Evolutionary conservation across 2,329 filamentous ascomycete species (phyloP).

Genomic region (Sporothrix brasiliensis): DNA sequence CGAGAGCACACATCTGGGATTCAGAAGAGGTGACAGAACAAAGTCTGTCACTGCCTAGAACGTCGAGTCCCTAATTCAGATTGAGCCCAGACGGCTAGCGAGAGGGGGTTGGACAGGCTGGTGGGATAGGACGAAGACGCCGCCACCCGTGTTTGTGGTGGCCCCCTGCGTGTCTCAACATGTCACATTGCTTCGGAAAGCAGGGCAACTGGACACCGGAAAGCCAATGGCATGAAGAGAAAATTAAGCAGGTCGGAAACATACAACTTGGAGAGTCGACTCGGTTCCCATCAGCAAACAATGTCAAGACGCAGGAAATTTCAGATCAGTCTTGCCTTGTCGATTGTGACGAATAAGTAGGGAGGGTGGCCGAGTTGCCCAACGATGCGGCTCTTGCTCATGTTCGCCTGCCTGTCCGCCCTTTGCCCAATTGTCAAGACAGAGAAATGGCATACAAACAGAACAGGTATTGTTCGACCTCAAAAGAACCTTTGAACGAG

Average conservation of each 20-base stretch:
- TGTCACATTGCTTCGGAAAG: background rate
- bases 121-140: background rate
- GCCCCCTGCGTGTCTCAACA: conserved; percentile 14
- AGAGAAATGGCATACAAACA: too few relatives aligned
- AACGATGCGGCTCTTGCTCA: conserved; percentile 10
- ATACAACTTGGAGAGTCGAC: background rate
- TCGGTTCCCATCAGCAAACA: background rate
- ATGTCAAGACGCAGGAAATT: background rate
- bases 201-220: conserved; percentile 8
- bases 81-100: background rate
- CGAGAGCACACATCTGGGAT: background rate
- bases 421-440: background rate
- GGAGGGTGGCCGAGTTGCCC: conserved; percentile 1
- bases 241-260: background rate
- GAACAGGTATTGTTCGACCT: too few relatives aligned
- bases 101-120: background rate
- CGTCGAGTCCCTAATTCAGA: background rate
- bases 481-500: background rate
- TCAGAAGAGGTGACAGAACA: background rate
- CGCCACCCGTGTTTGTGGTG: background rate
- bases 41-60: background rate
- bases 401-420: background rate
- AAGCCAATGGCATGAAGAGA: background rate
- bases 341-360: background rate
- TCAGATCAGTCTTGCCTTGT: background rate